Evolutionary conservation across 2,329 filamentous ascomycete genomes (phyloP), one percentile per base, ranked within the genome.

Genomic region (Aspergillus niger): DNA sequence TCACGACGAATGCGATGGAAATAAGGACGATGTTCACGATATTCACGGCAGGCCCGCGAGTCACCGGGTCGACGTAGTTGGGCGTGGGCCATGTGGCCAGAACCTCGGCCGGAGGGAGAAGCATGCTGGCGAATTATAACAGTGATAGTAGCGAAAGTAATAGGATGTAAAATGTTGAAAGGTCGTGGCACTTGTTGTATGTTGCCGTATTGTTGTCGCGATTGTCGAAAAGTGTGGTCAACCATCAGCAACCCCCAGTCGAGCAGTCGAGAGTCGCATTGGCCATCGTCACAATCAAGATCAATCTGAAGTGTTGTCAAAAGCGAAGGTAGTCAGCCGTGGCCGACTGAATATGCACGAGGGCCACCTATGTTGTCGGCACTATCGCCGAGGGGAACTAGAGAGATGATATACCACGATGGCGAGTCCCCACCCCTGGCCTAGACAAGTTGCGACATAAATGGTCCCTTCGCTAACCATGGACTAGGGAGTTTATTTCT

Each of bases 61-160:
- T 79, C 13, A 70, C 71, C 5, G 82, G 82, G 63, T 83, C 68
- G 53, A 76, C 62, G 65, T 80, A 79, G 63, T 84, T 83, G 7
- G 82, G 78, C 36, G 55, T 66, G 5, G 82, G 82, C 81, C 81
- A 83, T 65, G 72, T 69, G 17, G 68, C 65, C 49, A 79, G 57
- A 20, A 82, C 76, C 20, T 75, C 69, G n/a, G 69, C 38, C n/a
- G 81, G 77, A 28, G 80, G 77, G 24, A 77, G 63, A 50, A 70
- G 69, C 76, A 78, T 79, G 58, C 38, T 72, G 60, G 55, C 54
- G 56, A 50, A 63, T 26, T 48, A 50, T 24, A 11, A 47, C 13
- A 20, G 20, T 20, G 24, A 43, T 51, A 24, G 24, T 47, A 30
- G 38, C 47, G n/a, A 39, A 30, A 17, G 32, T 26, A 13, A 11